These are phyloP conservation scores for Larix kaempferi DNA, from an alignment of 75 land plant genomes.

Conservation along the genomic window DNA sequence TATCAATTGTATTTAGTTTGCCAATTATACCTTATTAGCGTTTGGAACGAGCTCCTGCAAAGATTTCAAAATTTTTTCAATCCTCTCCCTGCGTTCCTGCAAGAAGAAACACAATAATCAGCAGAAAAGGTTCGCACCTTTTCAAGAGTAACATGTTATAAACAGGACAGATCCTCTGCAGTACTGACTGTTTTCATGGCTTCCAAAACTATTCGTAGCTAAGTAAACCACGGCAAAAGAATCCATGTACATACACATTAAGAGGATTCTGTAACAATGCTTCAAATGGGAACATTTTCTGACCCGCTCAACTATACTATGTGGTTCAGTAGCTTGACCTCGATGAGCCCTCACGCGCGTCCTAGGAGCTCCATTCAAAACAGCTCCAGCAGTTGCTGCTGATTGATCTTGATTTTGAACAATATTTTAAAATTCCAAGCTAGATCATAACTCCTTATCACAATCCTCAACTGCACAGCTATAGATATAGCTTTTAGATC, in stretches of 20 bases:
- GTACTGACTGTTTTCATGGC: neutral
- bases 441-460: no score
- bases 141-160: no score
- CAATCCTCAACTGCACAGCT: no score
- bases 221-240: neutral
- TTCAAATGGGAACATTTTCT: constrained; percentile 13
- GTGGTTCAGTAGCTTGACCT: constrained; percentile 65
- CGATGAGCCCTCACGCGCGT: constrained; percentile 44
- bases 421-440: no score
- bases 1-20: neutral
- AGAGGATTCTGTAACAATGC: constrained; percentile 8
- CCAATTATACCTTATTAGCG: neutral
- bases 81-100: neutral
- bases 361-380: constrained; percentile 17
- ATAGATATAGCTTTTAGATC: no score
- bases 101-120: neutral
- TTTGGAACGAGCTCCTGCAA: no score
- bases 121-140: neutral
- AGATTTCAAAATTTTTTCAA: neutral
- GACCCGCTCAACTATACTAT: constrained; percentile 61
- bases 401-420: constrained; percentile 19
- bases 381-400: neutral
- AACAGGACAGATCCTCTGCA: neutral
- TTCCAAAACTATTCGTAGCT: neutral
- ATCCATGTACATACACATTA: constrained; percentile 4